These are phyloP conservation scores for Astragalus glycyphyllos DNA, from an alignment of 306 rosid genomes.

Conservation along the genomic window DNA sequence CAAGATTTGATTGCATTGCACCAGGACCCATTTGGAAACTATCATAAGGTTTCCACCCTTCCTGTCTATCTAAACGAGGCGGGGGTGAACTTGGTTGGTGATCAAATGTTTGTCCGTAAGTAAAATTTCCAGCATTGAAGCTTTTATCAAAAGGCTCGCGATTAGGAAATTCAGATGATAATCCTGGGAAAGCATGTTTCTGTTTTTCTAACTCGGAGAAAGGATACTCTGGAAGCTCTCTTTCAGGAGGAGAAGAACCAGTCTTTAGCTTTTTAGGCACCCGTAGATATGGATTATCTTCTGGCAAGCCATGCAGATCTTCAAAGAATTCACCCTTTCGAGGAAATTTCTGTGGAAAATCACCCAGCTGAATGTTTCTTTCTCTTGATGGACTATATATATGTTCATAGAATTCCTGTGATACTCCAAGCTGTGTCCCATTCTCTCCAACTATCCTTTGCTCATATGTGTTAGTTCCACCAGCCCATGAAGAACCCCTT, in stretches of 20 bases:
- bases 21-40: conserved; percentile 56
- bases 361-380: conserved; percentile 53
- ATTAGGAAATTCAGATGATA: conserved; percentile 56
- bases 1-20: conserved; percentile 55
- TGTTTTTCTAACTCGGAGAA: conserved; percentile 69
- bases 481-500: conserved; percentile 60
- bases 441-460: conserved; percentile 68
- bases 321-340: conserved; percentile 61
- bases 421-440: conserved; percentile 54
- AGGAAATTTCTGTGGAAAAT: conserved; percentile 59
- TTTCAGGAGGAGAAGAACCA: conserved; percentile 58
- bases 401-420: conserved; percentile 65
- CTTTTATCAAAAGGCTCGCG: conserved; percentile 56
- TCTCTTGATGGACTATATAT: conserved; percentile 66
- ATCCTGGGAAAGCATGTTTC: conserved; percentile 56
- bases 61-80: conserved; percentile 61
- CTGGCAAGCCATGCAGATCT: conserved; percentile 70
- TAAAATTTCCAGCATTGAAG: conserved; percentile 59
- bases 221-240: conserved; percentile 86
- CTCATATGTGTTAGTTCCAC: conserved; percentile 57
- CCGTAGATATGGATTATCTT: conserved; percentile 56
- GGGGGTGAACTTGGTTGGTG: conserved; percentile 51
- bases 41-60: conserved; percentile 74
- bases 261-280: conserved; percentile 75
- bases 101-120: conserved; percentile 64